Conservation (phyloP, 306 rosid genomes). For the Macrotyloma uniflorum region DNA sequence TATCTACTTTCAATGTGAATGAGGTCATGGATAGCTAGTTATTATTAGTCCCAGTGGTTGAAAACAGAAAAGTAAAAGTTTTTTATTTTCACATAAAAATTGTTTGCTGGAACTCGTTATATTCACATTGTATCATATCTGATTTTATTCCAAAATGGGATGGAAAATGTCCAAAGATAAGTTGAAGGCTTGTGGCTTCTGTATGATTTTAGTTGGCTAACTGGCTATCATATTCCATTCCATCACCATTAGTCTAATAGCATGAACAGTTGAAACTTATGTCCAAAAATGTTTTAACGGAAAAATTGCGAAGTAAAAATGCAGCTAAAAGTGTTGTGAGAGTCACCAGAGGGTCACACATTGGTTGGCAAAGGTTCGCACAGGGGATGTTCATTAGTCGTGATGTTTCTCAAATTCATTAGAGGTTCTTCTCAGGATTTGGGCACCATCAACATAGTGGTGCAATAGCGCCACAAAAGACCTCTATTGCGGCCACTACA, state of each 20-base stretch:
- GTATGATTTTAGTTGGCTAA: not conserved
- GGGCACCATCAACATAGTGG: not conserved
- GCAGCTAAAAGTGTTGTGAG: not conserved
- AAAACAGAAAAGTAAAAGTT: not conserved
- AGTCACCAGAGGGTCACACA: not conserved
- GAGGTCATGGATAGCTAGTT: not conserved
- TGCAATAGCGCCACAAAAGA: not conserved
- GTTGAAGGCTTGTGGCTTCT: not conserved
- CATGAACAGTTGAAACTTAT: not conserved
- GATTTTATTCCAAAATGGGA: not conserved
- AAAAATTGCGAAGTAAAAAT: not conserved
- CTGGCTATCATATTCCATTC: not conserved
- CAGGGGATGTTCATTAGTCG: not conserved
- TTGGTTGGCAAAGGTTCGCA: not conserved
- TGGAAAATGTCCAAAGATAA: not conserved
- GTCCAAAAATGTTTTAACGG: not conserved
- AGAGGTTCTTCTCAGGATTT: not conserved
- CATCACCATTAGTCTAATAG: conserved; percentile 2
- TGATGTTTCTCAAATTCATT: not conserved
- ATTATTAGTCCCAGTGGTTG: not conserved
- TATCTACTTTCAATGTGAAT: not conserved
- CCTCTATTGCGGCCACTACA: not conserved
- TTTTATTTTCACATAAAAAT: not conserved
- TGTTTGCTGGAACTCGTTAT: not conserved
- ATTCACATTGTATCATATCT: not conserved